Evolutionary conservation across 1,139 yeast genomes (phyloP).

Genomic region (Ogataea hybrid): DNA sequence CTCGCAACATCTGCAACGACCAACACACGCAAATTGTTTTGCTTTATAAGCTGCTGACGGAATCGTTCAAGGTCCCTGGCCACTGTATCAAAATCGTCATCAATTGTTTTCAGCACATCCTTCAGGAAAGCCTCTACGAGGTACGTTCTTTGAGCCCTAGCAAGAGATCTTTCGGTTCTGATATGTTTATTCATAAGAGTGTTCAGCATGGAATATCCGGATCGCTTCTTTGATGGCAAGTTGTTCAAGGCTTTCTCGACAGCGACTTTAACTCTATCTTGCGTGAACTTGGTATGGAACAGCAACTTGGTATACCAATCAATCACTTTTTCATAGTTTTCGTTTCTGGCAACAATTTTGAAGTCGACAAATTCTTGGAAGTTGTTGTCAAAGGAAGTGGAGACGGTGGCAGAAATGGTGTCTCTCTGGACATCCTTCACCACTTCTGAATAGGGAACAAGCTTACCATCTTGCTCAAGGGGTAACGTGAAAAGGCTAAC

Average conservation of each 20-base stretch:
- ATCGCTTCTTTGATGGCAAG: slow-evolving; percentile 77
- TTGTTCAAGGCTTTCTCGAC: slow-evolving; percentile 74
- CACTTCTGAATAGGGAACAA: slow-evolving; percentile 70
- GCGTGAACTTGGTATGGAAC: slow-evolving; percentile 68
- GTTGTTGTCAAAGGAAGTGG: slow-evolving; percentile 57
- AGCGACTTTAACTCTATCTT: slow-evolving; percentile 63
- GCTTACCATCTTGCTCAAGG: slow-evolving; percentile 55
- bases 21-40: slow-evolving; percentile 64
- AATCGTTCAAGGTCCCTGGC: slow-evolving; percentile 55
- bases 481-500: slow-evolving; percentile 73
- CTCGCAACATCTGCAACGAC: slow-evolving; percentile 65
- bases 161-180: slow-evolving; percentile 57
- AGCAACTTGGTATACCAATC: slow-evolving; percentile 72
- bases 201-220: slow-evolving; percentile 68
- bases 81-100: slow-evolving; percentile 50
- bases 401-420: slow-evolving; percentile 56
- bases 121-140: slow-evolving; percentile 59
- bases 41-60: slow-evolving; percentile 53
- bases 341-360: slow-evolving; percentile 58
- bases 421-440: slow-evolving; percentile 71
- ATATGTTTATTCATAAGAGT: slow-evolving; percentile 57
- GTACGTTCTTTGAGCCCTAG: slow-evolving; percentile 65
- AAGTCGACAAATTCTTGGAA: slow-evolving; percentile 66
- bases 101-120: slow-evolving; percentile 48
- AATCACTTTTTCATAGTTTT: slow-evolving; percentile 65